Evolutionary conservation across 2,329 filamentous ascomycete genomes (phyloP).

Genomic region (Pseudogymnoascus sp.): DNA sequence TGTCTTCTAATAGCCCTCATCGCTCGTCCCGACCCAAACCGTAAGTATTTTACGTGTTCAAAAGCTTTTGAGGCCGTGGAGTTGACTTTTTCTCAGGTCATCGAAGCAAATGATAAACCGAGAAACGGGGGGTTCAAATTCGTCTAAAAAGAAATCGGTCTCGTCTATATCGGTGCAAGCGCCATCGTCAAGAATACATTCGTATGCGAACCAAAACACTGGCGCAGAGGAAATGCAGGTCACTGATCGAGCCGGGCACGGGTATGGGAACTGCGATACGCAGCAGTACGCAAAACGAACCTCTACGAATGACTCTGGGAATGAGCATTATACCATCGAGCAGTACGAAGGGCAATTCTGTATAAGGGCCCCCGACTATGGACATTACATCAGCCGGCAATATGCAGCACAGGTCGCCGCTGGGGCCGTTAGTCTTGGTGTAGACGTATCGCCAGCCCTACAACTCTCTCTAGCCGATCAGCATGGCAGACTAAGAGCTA

Average conservation of each 20-base stretch:
- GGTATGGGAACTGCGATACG: not conserved
- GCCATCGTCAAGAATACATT: not conserved
- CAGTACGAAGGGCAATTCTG: not conserved
- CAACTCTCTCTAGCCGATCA: not conserved
- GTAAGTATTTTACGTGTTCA: not conserved
- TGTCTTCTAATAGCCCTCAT: not conserved
- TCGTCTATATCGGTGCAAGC: not conserved
- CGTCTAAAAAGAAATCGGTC: not conserved
- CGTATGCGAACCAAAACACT: not conserved
- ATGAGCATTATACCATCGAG: not conserved
- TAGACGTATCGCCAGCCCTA: not conserved
- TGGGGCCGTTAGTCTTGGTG: not conserved
- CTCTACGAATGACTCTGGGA: not conserved
- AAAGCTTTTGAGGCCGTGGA: not conserved
- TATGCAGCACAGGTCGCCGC: not conserved
- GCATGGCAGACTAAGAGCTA: not conserved
- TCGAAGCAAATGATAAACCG: not conserved
- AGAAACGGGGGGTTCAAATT: not conserved
- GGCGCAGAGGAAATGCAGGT: not conserved
- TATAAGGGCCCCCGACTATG: not conserved
- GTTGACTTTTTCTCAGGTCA: not conserved
- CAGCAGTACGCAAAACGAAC: not conserved
- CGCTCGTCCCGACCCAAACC: not conserved
- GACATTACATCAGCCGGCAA: not conserved
- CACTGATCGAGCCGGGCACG: not conserved